Evolutionary conservation across 495 filamentous ascomycete genomes (phyloP).

Genomic region (Hypomontagnella submonticulosa): DNA sequence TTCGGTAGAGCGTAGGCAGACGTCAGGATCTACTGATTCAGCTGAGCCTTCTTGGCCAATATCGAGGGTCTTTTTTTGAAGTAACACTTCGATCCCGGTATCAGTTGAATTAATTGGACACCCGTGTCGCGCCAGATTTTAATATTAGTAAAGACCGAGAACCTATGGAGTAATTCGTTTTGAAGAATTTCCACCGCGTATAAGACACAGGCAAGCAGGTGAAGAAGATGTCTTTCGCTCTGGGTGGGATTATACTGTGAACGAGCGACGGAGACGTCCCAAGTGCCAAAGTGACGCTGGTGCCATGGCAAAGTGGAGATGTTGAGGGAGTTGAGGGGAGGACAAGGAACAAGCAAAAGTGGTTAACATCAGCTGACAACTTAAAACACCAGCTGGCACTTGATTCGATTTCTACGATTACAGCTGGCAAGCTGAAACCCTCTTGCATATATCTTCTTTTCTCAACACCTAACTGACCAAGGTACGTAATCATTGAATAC

Average conservation of each 20-base stretch:
- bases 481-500: too few species aligned
- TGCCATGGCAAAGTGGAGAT: too few species aligned
- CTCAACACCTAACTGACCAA: too few species aligned
- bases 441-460: background rate
- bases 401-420: background rate
- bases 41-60: constrained; percentile 17
- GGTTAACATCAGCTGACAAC: constrained; percentile 14
- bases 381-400: background rate
- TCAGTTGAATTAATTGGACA: constrained; percentile 38
- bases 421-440: constrained; percentile 4
- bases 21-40: constrained; percentile 17
- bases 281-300: background rate
- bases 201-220: constrained; percentile 5
- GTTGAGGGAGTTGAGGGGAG: constrained; percentile 4
- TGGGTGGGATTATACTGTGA: constrained; percentile 11
- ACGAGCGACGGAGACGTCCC: constrained; percentile 1
- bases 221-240: constrained; percentile 3
- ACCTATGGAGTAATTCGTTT: background rate
- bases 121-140: constrained; percentile 27
- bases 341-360: background rate
- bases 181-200: constrained; percentile 5
- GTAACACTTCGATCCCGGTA: constrained; percentile 29
- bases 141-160: constrained; percentile 20
- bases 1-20: constrained; percentile 31
- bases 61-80: constrained; percentile 15